Evolutionary conservation across 331 rosid species (phyloP).

Genomic region (Pyracantha coccinea): DNA sequence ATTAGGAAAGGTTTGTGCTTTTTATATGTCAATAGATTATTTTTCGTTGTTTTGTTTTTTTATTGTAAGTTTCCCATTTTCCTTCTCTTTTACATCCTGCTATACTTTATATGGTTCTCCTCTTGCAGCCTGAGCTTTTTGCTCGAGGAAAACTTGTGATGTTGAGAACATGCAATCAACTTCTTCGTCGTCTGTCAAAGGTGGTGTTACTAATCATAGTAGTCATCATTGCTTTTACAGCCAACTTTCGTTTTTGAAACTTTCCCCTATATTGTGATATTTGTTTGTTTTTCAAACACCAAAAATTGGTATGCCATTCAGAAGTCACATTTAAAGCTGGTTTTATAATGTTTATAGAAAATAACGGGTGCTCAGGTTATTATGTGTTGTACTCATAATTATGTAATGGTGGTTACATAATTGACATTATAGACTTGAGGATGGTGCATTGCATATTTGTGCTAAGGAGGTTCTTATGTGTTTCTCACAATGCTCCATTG

Average conservation of each 20-base stretch:
- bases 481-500: background rate
- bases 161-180: slow-evolving; percentile 98
- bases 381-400: background rate
- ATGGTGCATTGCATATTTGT: background rate
- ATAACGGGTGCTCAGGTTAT: background rate
- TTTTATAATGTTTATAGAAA: background rate
- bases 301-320: background rate
- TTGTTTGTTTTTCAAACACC: background rate
- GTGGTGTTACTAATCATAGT: slow-evolving; percentile 21
- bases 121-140: slow-evolving; percentile 84
- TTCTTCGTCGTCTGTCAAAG: slow-evolving; percentile 95
- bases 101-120: slow-evolving; percentile 18
- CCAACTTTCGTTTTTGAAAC: background rate
- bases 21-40: background rate
- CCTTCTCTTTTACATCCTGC: slow-evolving; percentile 7
- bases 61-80: slow-evolving; percentile 1
- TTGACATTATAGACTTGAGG: background rate
- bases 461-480: background rate
- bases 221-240: background rate
- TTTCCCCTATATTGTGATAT: background rate
- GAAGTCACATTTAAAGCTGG: background rate
- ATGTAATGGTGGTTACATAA: background rate
- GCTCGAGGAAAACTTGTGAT: slow-evolving; percentile 97
- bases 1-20: slow-evolving; percentile 68
- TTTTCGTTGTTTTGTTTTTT: slow-evolving; percentile 4